phyloP scores from a whole-genome alignment of 2,329 filamentous ascomycete species.

The Endothia cerciana region DNA sequence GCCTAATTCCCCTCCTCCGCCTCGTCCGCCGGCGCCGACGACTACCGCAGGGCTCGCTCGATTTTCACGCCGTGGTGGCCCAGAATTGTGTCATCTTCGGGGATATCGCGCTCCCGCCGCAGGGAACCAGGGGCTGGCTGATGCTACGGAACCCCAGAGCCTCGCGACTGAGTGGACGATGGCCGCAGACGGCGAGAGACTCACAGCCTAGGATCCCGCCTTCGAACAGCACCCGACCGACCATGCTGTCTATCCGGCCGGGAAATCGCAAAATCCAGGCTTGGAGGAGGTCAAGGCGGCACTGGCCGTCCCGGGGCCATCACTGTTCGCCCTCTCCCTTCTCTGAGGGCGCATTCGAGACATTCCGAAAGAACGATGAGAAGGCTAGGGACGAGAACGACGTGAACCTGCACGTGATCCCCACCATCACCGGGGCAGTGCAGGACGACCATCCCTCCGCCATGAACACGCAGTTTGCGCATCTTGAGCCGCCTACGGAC shows the following conservation, averaged over 20 bases:
- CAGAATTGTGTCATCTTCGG: too few relatives aligned
- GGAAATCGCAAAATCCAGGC: constrained; percentile 38
- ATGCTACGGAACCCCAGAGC: too few relatives aligned
- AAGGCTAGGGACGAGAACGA: constrained; percentile 41
- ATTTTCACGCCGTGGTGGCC: too few relatives aligned
- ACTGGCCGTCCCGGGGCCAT: constrained; percentile 36
- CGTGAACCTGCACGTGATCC: constrained; percentile 39
- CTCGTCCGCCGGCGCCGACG: too few relatives aligned
- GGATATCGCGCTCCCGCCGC: too few relatives aligned
- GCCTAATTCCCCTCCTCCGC: too few relatives aligned
- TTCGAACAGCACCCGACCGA: constrained; percentile 45
- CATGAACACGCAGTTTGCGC: constrained; percentile 38
- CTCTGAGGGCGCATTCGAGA: constrained; percentile 35
- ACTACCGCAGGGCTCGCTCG: too few relatives aligned
- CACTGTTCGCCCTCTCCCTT: constrained; percentile 44
- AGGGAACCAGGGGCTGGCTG: too few relatives aligned
- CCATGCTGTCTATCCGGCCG: constrained; percentile 36
- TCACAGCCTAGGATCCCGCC: constrained; percentile 38
- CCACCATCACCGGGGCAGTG: constrained; percentile 37
- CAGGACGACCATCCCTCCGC: constrained; percentile 33
- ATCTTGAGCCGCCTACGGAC: constrained; percentile 42
- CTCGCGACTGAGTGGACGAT: too few relatives aligned
- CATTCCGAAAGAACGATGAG: constrained; percentile 37
- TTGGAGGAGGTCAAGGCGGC: constrained; percentile 37
- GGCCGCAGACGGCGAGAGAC: too few relatives aligned